Percentiles rank a stretch among this genome's conserved stretches.
Evolutionary conservation across 441 rosid genomes (phyloP).

Genomic region (Viola pubescens): DNA sequence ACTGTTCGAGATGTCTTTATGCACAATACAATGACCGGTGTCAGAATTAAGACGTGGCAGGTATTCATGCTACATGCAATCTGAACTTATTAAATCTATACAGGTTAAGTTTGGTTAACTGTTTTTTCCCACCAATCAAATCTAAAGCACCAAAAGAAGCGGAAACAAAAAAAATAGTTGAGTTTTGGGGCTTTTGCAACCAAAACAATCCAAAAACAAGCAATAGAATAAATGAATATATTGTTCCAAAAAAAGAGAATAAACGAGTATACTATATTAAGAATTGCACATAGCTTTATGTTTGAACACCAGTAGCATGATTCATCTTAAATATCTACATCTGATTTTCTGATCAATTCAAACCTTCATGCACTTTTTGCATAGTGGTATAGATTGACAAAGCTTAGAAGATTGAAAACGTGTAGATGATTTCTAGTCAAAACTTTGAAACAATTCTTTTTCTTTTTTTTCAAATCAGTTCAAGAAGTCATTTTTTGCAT

Average conservation of each 20-base stretch:
- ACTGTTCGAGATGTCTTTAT: slow-evolving; percentile 71
- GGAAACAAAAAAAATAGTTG: not conserved
- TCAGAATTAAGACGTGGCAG: slow-evolving; percentile 98
- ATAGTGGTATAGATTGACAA: not conserved
- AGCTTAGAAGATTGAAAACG: no score
- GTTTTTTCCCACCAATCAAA: no score
- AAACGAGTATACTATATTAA: slow-evolving; percentile 1
- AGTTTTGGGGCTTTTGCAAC: not conserved
- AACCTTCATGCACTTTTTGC: no score
- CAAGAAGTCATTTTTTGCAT: not conserved
- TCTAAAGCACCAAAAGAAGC: no score
- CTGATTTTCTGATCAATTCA: no score
- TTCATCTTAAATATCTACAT: no score
- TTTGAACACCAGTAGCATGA: no score
- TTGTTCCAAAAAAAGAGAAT: not conserved
- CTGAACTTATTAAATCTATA: not conserved
- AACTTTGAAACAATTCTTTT: no score
- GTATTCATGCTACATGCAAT: slow-evolving; percentile 27
- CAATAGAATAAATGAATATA: not conserved
- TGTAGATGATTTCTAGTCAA: not conserved
- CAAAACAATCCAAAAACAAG: not conserved
- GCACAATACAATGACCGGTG: slow-evolving; percentile 89
- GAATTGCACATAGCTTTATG: not conserved
- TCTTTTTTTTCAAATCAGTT: not conserved
- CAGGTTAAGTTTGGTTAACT: no score